Base-by-base conservation (phyloP, 2,329 filamentous ascomycete genomes). In the Berkeleyomyces rouxiae region DNA sequence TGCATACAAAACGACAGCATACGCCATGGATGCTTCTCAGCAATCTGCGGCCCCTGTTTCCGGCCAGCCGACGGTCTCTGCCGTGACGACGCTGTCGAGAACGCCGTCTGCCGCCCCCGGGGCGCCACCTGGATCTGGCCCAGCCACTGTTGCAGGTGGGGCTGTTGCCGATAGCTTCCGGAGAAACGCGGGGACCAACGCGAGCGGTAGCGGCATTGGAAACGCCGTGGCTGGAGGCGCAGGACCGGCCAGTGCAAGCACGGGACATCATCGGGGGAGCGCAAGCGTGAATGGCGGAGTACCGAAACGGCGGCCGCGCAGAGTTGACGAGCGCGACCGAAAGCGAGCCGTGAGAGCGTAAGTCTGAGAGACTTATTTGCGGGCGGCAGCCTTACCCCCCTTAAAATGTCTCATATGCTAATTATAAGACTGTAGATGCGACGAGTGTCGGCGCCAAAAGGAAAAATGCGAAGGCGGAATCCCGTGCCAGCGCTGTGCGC, bases 381-480 rank as follows among this genome's bases (percentile, higher is more conserved):
- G 31, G 3, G 16, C 51, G 13, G 10, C 7, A 33, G 40, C 11
- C 37, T 63, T 66, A 67, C 16, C 46, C 53, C 40, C 33, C 42
- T 58, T 11, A 6, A 36, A 55, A 55, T 55, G n/a, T 39, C 33
- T 39, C 13, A 55, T 7, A 31, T 55, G 31, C 51, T 55, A 55
- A 55, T 36, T 9, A 55, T n/a, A 10, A 7, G 11, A n/a, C 11
- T 47, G 40, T 58, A 81, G 79, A 64, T 81, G 79, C 67, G 78
- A 80, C 68, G 76, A 76, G 61, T 81, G 78, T 69, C 77, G 79
- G 64, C 74, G 78, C 65, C 74, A 78, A 63, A 81, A 81, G 68
- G 79, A 81, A 69, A 80, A 80, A 70, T 81, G 79, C 67, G 78
- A 81, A 67, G 79, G 79, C 57, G 79, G 78, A 59, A 72, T 79